A percentile compares a stretch with the other conserved stretches of the same genome.
phyloP scores from a whole-genome alignment of 1,139 yeast genomes.

The Pichia sp. region DNA sequence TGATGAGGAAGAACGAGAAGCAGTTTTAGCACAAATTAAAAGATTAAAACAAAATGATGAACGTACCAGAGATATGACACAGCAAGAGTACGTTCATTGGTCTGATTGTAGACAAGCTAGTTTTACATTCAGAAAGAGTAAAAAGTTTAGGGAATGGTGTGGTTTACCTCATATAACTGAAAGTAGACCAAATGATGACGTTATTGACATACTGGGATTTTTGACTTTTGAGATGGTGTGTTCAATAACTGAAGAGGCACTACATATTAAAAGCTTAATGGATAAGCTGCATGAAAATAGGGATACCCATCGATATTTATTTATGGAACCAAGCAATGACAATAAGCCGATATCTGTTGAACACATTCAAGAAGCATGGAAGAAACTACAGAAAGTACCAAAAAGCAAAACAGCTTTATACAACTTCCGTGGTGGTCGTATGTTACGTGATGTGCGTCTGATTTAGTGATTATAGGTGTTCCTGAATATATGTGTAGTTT shows the following conservation, averaged over 20 bases:
- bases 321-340: conserved; percentile 87
- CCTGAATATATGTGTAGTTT: background rate
- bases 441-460: conserved; percentile 14
- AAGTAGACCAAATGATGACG: conserved; percentile 91
- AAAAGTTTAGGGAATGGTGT: conserved; percentile 95
- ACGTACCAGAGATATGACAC: conserved; percentile 87
- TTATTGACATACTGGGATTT: conserved; percentile 90
- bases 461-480: background rate
- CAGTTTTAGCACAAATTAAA: conserved; percentile 79
- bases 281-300: conserved; percentile 17
- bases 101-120: conserved; percentile 97
- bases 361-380: conserved; percentile 90
- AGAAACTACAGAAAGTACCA: conserved; percentile 62
- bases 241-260: conserved; percentile 85
- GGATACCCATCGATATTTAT: conserved; percentile 49
- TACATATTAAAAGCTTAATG: conserved; percentile 55
- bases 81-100: conserved; percentile 97
- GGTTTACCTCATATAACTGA: conserved; percentile 81
- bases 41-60: conserved; percentile 91
- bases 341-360: conserved; percentile 75
- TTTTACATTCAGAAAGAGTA: conserved; percentile 87
- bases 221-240: conserved; percentile 95
- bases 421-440: conserved; percentile 69
- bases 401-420: conserved; percentile 61
- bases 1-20: conserved; percentile 86